phyloP scores from a whole-genome alignment of 2,329 filamentous ascomycete species.

The Cephalotrichum gorgonifer region DNA sequence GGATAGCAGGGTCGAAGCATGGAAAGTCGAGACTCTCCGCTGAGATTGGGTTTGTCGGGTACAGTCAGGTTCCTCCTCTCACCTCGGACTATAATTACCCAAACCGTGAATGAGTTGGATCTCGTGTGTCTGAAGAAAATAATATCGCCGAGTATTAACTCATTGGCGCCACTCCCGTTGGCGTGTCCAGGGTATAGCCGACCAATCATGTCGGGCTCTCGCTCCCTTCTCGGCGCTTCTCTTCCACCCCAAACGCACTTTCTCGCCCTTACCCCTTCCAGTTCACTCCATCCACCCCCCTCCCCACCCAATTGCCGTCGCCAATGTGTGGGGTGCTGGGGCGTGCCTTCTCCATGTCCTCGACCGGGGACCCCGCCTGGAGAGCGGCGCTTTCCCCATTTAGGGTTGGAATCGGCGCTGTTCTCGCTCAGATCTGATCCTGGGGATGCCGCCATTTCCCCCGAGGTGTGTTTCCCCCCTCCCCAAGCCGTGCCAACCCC shows the following conservation, averaged over 20 bases:
- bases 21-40: no score
- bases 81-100: no score
- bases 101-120: no score
- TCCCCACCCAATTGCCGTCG: neutral
- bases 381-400: neutral
- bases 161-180: neutral
- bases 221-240: constrained; percentile 4
- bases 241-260: neutral
- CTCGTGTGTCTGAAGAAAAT: no score
- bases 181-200: neutral
- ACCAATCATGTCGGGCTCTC: neutral
- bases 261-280: neutral
- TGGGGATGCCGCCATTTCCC: neutral
- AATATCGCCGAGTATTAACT: constrained; percentile 4
- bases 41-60: no score
- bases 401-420: neutral
- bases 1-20: no score
- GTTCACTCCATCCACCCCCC: neutral
- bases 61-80: no score
- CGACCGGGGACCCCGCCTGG: neutral
- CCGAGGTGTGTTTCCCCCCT: neutral
- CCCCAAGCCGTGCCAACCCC: neutral
- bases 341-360: neutral
- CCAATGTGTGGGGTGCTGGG: no score
- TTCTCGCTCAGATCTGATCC: neutral